Evolutionary conservation across 1,284 basidiomycete species (phyloP), one percentile per base, ranked within the genome.

Genomic region (Apiotrichum gamsii): DNA sequence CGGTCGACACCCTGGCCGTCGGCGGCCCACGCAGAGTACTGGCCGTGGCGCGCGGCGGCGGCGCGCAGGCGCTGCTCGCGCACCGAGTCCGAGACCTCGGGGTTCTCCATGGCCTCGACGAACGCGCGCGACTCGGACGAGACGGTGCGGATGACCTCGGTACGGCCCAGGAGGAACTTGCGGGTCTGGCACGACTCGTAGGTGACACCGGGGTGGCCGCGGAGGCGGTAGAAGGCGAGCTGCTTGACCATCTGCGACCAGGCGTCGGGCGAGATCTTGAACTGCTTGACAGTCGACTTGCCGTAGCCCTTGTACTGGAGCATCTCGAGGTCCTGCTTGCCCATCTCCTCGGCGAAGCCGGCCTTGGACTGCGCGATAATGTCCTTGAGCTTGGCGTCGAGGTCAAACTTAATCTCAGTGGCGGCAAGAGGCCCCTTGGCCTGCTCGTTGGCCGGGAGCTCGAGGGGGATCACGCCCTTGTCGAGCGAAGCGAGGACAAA

Each of bases 211-310:
- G 86, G 83, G 19, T 87, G 80, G 20, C 79, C 78, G 62, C 78
- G 80, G 78, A 95, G 82, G 73, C 90, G 90, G 73, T 85, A 84
- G 77, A 87, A 95, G 18, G 93, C 94, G 36, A 97, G 82, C 72
- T 97, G 94, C 76, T 95, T 95, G 58, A 90, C 83, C 56, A 97
- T 80, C 75, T 98, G 94, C 10, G 80, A 89, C 84, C 90, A 94
- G 15, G 89, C 89, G 67, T 98, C 94, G 0, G 95, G 94, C 2
- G 89, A 93, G 38, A 82, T 79, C 69, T 87, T 87, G 80, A 83
- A 85, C 57, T 79, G 80, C 76, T 97, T 97, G 76, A 95, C 91
- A 47, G 80, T 74, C 55, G 82, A 78, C 74, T 95, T 94, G 53
- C 94, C 94, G 72, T 94, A 96, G 3, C 83, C 87, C 61, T 87